Conservation (phyloP, 108 stramenopile genomes). For the Nitzschia palea region DNA sequence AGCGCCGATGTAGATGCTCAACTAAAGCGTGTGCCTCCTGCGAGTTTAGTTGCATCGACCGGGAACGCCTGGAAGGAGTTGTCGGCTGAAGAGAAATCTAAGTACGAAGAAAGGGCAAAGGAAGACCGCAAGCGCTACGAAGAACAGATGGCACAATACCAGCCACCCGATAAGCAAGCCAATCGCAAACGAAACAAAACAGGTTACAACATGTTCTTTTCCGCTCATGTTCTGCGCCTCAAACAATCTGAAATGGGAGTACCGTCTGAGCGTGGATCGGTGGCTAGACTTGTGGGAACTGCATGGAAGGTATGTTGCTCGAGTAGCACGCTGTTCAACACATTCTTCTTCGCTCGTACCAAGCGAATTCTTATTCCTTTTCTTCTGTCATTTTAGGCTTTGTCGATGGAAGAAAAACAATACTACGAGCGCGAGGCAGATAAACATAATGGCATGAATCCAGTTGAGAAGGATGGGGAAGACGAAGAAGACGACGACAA, state of each 20-base stretch:
- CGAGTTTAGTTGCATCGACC: conserved; percentile 65
- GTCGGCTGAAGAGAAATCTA: conserved; percentile 61
- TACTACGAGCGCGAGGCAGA: conserved; percentile 80
- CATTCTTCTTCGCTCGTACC: neutral
- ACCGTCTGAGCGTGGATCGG: conserved; percentile 73
- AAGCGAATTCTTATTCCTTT: neutral
- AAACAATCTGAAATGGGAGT: conserved; percentile 67
- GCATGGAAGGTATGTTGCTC: conserved; percentile 67
- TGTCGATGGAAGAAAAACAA: conserved; percentile 70
- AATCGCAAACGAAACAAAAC: conserved; percentile 80
- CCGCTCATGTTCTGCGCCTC: conserved; percentile 63
- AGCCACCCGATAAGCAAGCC: conserved; percentile 69
- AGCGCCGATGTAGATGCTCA: conserved; percentile 57
- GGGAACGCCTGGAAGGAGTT: conserved; percentile 75
- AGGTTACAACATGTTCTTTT: conserved; percentile 85
- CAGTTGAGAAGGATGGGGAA: conserved; percentile 47
- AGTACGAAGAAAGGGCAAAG: conserved; percentile 74
- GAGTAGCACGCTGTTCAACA: neutral
- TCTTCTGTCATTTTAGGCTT: conserved; percentile 22
- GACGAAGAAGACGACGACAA: conserved; percentile 51
- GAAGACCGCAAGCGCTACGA: conserved; percentile 73
- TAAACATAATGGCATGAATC: conserved; percentile 67
- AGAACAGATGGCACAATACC: conserved; percentile 76
- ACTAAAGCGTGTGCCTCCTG: conserved; percentile 70
- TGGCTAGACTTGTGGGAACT: conserved; percentile 72